Evolutionary conservation across 768 basidiomycete species (phyloP).

Genomic region (Russula foetens): DNA sequence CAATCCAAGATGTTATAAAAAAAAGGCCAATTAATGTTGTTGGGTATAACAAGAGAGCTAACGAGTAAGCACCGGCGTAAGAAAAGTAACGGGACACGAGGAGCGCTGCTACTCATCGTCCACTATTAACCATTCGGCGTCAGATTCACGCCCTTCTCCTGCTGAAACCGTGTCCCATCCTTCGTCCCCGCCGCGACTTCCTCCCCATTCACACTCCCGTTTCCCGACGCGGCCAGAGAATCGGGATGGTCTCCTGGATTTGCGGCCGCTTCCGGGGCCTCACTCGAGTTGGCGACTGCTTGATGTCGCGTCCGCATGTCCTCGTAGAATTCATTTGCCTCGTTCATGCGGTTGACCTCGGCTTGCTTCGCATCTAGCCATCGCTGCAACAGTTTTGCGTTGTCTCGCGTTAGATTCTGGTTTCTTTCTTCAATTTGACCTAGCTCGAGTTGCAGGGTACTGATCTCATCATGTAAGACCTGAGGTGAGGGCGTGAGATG

Average conservation of each 20-base stretch:
- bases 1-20: too few relatives aligned
- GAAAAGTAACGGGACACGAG: constrained; percentile 10
- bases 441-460: constrained; percentile 84
- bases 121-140: constrained; percentile 88
- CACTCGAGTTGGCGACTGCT: constrained; percentile 51
- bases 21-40: background rate
- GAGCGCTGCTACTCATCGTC: constrained; percentile 29
- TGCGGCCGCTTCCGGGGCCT: constrained; percentile 27
- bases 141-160: constrained; percentile 65
- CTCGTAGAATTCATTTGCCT: constrained; percentile 84
- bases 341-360: constrained; percentile 94
- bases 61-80: background rate
- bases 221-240: constrained; percentile 51
- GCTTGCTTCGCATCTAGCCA: constrained; percentile 95
- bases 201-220: constrained; percentile 50
- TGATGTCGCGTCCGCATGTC: constrained; percentile 73
- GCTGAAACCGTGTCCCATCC: constrained; percentile 69
- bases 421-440: constrained; percentile 86
- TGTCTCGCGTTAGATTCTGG: constrained; percentile 80
- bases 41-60: constrained; percentile 9
- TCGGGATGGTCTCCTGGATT: constrained; percentile 21
- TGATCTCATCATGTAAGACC: constrained; percentile 94
- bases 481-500: constrained; percentile 26
- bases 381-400: constrained; percentile 88
- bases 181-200: constrained; percentile 42